These are phyloP conservation scores for Jimgerdemannia flammicorona DNA, from an alignment of 192 early-diverging fungal genomes.

Conservation along the genomic window DNA sequence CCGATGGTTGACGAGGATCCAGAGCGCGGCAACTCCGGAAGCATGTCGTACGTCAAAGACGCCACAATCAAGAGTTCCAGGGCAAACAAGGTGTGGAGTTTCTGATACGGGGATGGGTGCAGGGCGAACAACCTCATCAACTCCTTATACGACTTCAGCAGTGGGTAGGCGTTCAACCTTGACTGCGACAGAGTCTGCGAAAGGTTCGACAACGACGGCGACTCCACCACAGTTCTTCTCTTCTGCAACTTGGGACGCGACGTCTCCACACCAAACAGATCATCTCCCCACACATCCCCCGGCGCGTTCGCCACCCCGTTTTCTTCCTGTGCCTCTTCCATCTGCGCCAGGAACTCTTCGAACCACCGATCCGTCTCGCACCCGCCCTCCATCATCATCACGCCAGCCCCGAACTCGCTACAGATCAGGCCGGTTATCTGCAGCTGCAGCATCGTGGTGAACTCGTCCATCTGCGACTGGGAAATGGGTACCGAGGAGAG, in stretches of 20 bases:
- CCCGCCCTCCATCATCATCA: constrained; percentile 26
- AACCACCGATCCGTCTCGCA: constrained; percentile 38
- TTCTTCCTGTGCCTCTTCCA: background rate
- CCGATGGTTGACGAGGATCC: background rate
- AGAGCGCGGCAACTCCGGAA: background rate
- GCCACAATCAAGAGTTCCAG: constrained; percentile 33
- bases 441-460: constrained; percentile 23
- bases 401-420: constrained; percentile 31
- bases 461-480: constrained; percentile 27
- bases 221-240: background rate
- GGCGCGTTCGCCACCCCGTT: background rate
- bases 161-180: constrained; percentile 14
- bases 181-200: constrained; percentile 4
- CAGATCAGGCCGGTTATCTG: constrained; percentile 27
- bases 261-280: background rate
- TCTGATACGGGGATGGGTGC: constrained; percentile 33
- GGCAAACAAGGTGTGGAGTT: constrained; percentile 28
- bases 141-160: constrained; percentile 20
- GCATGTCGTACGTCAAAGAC: constrained; percentile 31
- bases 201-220: constrained; percentile 5
- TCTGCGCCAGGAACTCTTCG: constrained; percentile 31
- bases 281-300: background rate
- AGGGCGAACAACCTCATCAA: constrained; percentile 28
- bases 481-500: constrained; percentile 5
- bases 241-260: background rate